These are phyloP conservation scores for Psilocybe cubensis DNA, from an alignment of 768 basidiomycete genomes.

Conservation along the genomic window DNA sequence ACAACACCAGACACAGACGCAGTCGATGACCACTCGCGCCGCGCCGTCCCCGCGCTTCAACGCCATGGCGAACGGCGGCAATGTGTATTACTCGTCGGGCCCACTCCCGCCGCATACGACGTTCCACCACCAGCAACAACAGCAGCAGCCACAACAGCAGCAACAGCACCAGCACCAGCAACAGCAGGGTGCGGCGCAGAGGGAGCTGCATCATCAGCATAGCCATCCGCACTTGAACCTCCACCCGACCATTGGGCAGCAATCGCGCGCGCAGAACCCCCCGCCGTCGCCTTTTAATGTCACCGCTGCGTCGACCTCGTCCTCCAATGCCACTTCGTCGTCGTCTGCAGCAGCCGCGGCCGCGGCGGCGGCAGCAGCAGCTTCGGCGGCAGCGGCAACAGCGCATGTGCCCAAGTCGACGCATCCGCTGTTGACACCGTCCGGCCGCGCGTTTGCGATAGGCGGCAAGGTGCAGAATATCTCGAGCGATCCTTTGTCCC, in stretches of 20 bases:
- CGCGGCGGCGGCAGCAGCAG: too few relatives aligned
- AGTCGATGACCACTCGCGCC: conserved; percentile 13
- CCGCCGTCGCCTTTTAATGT: conserved; percentile 21
- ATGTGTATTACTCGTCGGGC: conserved; percentile 31
- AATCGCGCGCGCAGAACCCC: too few relatives aligned
- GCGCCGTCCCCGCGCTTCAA: conserved; percentile 25
- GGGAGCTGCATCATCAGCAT: conserved; percentile 19
- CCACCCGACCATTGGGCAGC: conserved; percentile 14
- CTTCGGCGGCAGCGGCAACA: too few relatives aligned
- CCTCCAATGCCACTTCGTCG: conserved; percentile 13
- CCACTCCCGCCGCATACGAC: conserved; percentile 21
- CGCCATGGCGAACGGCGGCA: conserved; percentile 13
- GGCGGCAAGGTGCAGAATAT: conserved; percentile 84
- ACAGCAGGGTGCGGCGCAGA: too few relatives aligned
- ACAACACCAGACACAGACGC: conserved; percentile 20
- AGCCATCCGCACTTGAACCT: conserved; percentile 6
- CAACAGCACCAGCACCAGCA: conserved; percentile 17
- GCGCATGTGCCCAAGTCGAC: conserved; percentile 44
- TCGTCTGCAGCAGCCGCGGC: too few relatives aligned
- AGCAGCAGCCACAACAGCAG: conserved; percentile 18
- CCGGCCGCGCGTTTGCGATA: conserved; percentile 74
- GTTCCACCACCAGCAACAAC: conserved; percentile 19
- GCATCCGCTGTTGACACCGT: conserved; percentile 82
- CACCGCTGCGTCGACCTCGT: too few relatives aligned
- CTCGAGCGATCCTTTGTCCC: conserved; percentile 68